A percentile compares a stretch with the other conserved stretches of the same genome.
Conservation (phyloP, 192 early-diverging fungal genomes). For the Diversispora epigaea region DNA sequence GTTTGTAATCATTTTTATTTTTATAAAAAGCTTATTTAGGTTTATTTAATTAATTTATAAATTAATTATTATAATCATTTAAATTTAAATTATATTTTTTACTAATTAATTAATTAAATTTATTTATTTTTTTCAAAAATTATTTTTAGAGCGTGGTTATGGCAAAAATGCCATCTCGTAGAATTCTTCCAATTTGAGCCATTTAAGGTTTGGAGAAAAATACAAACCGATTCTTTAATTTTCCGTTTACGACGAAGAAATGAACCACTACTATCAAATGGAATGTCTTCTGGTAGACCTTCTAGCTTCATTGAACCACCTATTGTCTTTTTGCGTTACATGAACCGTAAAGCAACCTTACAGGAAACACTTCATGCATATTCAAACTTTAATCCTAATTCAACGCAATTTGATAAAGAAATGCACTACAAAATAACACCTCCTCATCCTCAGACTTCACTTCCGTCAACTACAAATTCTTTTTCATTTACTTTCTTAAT, state of each 20-base stretch:
- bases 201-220: conserved; percentile 60
- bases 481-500: conserved; percentile 51
- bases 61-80: too few relatives aligned
- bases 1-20: neutral
- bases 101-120: too few relatives aligned
- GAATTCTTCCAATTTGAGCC: conserved; percentile 60
- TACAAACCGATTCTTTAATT: conserved; percentile 60
- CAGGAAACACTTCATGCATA: conserved; percentile 45
- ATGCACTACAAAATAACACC: conserved; percentile 38
- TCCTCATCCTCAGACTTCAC: conserved; percentile 3
- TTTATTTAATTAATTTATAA: too few relatives aligned
- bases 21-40: neutral
- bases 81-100: too few relatives aligned
- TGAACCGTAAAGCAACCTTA: conserved; percentile 41
- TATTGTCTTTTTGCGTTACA: conserved; percentile 49
- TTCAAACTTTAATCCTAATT: conserved; percentile 28
- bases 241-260: conserved; percentile 50
- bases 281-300: neutral
- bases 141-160: conserved; percentile 50
- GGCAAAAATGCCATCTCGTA: conserved; percentile 49
- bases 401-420: conserved; percentile 7
- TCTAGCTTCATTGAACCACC: neutral
- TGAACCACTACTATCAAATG: neutral
- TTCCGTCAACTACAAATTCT: conserved; percentile 17
- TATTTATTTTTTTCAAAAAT: too few relatives aligned